Evolutionary conservation across 2,329 filamentous ascomycete genomes (phyloP), one percentile per base, ranked within the genome.

Genomic region (Aspergillus brunneoviolaceus): DNA sequence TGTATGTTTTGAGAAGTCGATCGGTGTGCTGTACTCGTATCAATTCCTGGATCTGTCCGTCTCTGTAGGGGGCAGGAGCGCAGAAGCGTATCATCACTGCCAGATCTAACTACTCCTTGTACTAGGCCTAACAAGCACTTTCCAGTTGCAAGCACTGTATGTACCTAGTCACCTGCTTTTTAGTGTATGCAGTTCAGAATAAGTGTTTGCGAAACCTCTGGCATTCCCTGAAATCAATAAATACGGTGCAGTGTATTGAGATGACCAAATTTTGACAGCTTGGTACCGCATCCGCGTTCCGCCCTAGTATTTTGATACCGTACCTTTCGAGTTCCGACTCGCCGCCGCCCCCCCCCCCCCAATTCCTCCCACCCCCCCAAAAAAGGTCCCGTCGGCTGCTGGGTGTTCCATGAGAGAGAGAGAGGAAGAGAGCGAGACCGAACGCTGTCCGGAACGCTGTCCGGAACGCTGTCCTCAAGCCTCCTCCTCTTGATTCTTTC

Each of bases 381-480:
- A 23, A 42, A 45, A 48, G 52, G 53, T 35, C 31, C 48, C 48
- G 45, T 55, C 53, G 42, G 53, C 42, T 42, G 53, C 42, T 42
- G 51, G 51, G 39, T 7, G 51, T 39, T 48, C 42, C 25, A 29
- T 55, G 42, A 48, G 42, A 45, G 45, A 42, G 45, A 42, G 42
- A 42, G 21, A 21, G 42, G 23, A 23, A 23, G 23, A 35, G 42
- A 29, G 31, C 33, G 27, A 49, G 23, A 55, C 50, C 53, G 51
- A 59, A 45, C n/a, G 39, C 33, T 35, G 33, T 35, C 33, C 33
- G 33, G 51, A 59, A 45, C n/a, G 39, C 33, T 35, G 33, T 35
- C 33, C 33, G 33, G 33, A 35, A 35, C 52, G 52, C 52, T 55
- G 53, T 55, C 53, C 53, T 55, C 35, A 55, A 55, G 53, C 53